Percentiles rank a stretch among this genome's conserved stretches.
Evolutionary conservation across 192 early-diverging fungal genomes (phyloP).

Genomic region (Gamsiella multidivaricata): DNA sequence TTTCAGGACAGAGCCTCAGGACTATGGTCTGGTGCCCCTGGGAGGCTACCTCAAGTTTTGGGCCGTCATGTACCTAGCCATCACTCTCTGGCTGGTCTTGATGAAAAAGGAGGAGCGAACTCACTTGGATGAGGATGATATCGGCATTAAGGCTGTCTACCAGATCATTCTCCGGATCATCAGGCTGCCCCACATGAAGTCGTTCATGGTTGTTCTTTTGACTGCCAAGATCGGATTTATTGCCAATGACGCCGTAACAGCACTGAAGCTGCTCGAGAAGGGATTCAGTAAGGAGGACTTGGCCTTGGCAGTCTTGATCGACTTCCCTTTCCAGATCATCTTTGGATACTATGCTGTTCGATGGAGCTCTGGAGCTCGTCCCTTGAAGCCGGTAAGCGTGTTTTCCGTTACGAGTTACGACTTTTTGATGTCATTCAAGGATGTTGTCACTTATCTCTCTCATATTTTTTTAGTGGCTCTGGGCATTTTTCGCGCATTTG

Average conservation of each 20-base stretch:
- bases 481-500: conserved; percentile 90
- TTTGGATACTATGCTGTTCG: conserved; percentile 98
- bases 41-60: conserved; percentile 93
- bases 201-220: conserved; percentile 83
- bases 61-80: conserved; percentile 88
- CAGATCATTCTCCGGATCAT: conserved; percentile 91
- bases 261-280: conserved; percentile 93
- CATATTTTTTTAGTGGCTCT: conserved; percentile 73
- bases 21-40: conserved; percentile 80
- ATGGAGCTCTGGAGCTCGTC: conserved; percentile 89
- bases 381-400: conserved; percentile 79
- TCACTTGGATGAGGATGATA: conserved; percentile 62
- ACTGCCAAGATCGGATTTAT: conserved; percentile 95
- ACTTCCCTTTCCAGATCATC: conserved; percentile 96
- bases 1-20: conserved; percentile 71
- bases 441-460: not conserved
- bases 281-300: conserved; percentile 96
- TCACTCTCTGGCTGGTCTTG: conserved; percentile 85
- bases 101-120: conserved; percentile 75
- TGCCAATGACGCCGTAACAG: conserved; percentile 94
- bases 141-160: conserved; percentile 81
- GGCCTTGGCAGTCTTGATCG: conserved; percentile 90
- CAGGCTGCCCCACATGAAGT: conserved; percentile 88
- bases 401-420: conserved; percentile 2
- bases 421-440: no score